Evolutionary conservation across 2,329 filamentous ascomycete species (phyloP), one percentile per base, ranked within the genome.

Genomic region (Tolypocladium guangdongense): DNA sequence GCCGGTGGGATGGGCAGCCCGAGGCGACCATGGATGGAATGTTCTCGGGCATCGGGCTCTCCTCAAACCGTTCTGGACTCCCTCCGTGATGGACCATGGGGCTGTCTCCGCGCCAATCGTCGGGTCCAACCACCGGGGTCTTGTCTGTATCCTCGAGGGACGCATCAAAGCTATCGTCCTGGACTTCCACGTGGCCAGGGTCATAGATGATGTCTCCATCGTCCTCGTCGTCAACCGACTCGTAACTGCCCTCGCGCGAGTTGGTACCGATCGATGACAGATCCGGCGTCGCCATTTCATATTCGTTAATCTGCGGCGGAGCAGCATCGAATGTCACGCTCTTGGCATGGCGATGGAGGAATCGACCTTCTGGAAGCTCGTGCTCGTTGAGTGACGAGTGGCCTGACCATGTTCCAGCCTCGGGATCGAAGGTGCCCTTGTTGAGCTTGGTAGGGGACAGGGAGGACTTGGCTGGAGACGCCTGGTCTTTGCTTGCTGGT

Each of bases 261-360:
- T 87, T 90, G 49, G 88, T 92, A 30, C 88, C 89, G 27, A 95
- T 78, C 0, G 91, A 95, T 2, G 92, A 96, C n/a, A 95, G 82
- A 65, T 96, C 93, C 12, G 93, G 93, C 2, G 93, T 99, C 36
- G 90, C 88, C 87, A 96, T 91, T 71, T 97, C 93, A 68, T 97
- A 99, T 71, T 99, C 93, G 66, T 97, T 96, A 63, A 99, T 81
- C 66, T 95, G 88, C 27, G 93, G 93, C 24, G 92, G 92, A 2
- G 89, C 90, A 38, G 86, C 87, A 71, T 97, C 90, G 66, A 99
- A 99, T 0, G 92, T 99, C 55, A 99, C 93, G 63, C 91, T 96
- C 77, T 99, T 99, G 49, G 90, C 85, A 70, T 96, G 88, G 52
- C 90, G 87, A 66, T 90, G 87, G 43, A 90, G 77, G 14, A 78